phyloP scores from a whole-genome alignment of 768 basidiomycete genomes.

The Hydnomerulius pinastri region DNA sequence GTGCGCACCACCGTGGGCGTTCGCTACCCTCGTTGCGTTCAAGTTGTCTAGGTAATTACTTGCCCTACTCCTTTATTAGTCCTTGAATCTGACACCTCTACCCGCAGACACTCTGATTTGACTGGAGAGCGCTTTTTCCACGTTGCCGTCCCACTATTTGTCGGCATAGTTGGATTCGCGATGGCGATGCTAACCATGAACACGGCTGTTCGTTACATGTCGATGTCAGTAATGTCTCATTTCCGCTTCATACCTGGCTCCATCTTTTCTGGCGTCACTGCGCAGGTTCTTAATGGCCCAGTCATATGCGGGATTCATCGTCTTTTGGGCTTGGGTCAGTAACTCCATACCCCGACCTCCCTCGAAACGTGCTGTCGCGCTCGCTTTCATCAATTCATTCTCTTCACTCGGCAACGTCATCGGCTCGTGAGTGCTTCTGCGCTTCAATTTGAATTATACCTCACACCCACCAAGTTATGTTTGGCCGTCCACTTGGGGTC shows the following conservation, averaged over 20 bases:
- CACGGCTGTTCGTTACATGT: slow-evolving; percentile 60
- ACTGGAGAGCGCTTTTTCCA: slow-evolving; percentile 73
- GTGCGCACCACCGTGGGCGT: slow-evolving; percentile 70
- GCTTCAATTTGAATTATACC: background rate
- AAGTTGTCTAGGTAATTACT: slow-evolving; percentile 45
- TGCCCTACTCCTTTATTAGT: background rate
- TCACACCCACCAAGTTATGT: slow-evolving; percentile 46
- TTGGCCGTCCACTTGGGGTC: slow-evolving; percentile 72
- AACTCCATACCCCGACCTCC: slow-evolving; percentile 73
- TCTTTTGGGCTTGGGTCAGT: slow-evolving; percentile 56
- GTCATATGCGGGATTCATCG: slow-evolving; percentile 71
- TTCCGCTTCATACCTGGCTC: background rate
- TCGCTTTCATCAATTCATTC: slow-evolving; percentile 81
- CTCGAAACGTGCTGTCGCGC: slow-evolving; percentile 85
- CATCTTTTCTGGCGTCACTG: slow-evolving; percentile 2
- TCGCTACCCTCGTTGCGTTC: slow-evolving; percentile 61
- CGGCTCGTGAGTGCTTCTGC: slow-evolving; percentile 61
- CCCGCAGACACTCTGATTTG: slow-evolving; percentile 66
- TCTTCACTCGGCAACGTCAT: slow-evolving; percentile 83
- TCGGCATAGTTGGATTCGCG: slow-evolving; percentile 70
- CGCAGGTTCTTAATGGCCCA: slow-evolving; percentile 76
- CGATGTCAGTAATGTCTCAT: slow-evolving; percentile 46
- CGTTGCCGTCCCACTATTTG: slow-evolving; percentile 48
- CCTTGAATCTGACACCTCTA: slow-evolving; percentile 2
- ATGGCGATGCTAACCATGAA: slow-evolving; percentile 68